Percentiles rank a stretch among this genome's conserved stretches.
Conservation (phyloP, 1,284 basidiomycete species). For the Cutaneotrichosporon sp. region DNA sequence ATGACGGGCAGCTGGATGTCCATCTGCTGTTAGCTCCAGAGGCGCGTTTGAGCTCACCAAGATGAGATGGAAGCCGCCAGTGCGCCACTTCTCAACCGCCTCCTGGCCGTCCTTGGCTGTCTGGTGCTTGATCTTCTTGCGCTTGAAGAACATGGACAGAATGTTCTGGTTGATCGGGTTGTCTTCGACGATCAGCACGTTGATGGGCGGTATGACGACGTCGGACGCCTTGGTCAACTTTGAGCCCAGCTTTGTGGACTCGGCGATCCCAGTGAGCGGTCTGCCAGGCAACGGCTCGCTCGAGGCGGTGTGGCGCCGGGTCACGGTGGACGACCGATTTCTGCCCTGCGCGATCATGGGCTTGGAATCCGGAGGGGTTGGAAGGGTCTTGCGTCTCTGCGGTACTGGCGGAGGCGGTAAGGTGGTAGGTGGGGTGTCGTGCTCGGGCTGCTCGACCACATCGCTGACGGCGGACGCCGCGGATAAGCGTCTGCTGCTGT, state of each 20-base stretch:
- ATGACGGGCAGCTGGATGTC: conserved; percentile 99
- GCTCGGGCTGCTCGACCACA: neutral
- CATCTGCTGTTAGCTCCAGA: conserved; percentile 65
- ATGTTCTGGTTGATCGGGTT: conserved; percentile 99
- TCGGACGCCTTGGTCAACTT: conserved; percentile 30
- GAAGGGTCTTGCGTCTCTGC: conserved; percentile 34
- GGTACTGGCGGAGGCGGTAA: neutral
- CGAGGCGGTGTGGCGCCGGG: conserved; percentile 4
- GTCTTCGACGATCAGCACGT: conserved; percentile 95
- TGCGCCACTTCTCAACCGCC: conserved; percentile 94
- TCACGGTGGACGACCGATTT: conserved; percentile 28
- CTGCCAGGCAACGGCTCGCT: neutral
- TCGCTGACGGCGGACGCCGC: conserved; percentile 24
- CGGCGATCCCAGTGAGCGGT: neutral
- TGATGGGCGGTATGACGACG: conserved; percentile 84
- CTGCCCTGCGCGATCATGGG: conserved; percentile 41
- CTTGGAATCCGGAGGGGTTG: conserved; percentile 25
- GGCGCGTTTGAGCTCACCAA: conserved; percentile 59
- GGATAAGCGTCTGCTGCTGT: conserved; percentile 30
- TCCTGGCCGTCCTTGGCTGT: conserved; percentile 94
- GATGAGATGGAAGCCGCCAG: conserved; percentile 92
- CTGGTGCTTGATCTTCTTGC: conserved; percentile 94
- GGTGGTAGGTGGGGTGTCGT: neutral
- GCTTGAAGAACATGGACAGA: conserved; percentile 91
- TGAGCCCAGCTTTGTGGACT: neutral